Conservation (phyloP, 306 rosid species). For the Fragaria vesca region DNA sequence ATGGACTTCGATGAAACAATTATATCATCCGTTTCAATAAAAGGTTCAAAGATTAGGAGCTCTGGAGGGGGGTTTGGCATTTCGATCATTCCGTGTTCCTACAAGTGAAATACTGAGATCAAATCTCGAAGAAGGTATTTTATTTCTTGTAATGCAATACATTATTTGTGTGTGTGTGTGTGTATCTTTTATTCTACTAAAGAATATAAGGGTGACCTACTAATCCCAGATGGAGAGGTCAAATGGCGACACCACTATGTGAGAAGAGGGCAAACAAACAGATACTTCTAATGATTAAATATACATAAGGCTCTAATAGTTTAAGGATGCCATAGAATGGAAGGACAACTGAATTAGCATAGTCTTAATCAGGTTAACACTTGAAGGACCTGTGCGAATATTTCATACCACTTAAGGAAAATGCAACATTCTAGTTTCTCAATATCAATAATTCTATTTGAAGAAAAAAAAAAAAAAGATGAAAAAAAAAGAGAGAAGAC, state of each 20-base stretch:
- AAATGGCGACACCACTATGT: not conserved
- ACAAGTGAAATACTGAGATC: slow-evolving; percentile 25
- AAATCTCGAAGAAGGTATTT: slow-evolving; percentile 7
- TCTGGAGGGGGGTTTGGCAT: slow-evolving; percentile 93
- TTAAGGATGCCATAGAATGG: not conserved
- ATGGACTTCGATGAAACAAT: slow-evolving; percentile 48
- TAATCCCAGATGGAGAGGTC: not conserved
- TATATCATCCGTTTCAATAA: slow-evolving; percentile 91
- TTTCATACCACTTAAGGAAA: not conserved
- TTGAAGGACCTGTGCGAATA: not conserved
- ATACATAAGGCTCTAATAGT: not conserved
- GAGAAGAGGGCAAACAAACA: slow-evolving; percentile 13
- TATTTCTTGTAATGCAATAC: not conserved
- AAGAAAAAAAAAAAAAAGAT: not conserved
- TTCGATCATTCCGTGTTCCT: slow-evolving; percentile 87
- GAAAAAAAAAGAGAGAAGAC: not conserved
- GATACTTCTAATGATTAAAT: not conserved
- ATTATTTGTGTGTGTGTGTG: too few relatives aligned
- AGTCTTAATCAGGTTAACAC: not conserved
- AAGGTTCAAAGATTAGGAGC: slow-evolving; percentile 83
- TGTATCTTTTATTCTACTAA: not conserved
- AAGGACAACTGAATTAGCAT: not conserved
- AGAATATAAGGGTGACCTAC: not conserved
- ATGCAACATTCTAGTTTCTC: not conserved
- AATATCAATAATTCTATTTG: not conserved